Evolutionary conservation across 148 eudicot species (phyloP).

Genomic region (Silene conica): DNA sequence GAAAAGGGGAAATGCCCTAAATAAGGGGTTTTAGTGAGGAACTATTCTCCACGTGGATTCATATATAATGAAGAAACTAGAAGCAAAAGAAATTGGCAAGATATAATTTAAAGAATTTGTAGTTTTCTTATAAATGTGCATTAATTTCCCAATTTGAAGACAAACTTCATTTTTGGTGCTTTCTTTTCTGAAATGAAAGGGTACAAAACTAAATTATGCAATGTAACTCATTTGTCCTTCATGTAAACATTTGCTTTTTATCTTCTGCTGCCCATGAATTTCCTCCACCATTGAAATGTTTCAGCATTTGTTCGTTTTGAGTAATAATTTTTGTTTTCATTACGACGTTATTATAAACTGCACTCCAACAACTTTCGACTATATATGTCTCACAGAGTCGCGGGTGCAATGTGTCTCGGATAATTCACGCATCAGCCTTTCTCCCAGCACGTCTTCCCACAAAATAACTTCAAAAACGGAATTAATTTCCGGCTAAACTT

Average conservation of each 20-base stretch:
- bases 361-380: too few species aligned
- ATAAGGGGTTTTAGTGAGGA: slow-evolving; percentile 3
- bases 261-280: neutral
- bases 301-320: neutral
- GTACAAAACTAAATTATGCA: neutral
- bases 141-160: slow-evolving; percentile 18
- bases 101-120: slow-evolving; percentile 11
- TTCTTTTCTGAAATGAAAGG: slow-evolving; percentile 1
- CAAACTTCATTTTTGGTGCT: slow-evolving; percentile 16
- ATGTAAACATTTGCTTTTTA: neutral
- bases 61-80: slow-evolving; percentile 2
- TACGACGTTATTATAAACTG: too few species aligned
- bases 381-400: too few species aligned
- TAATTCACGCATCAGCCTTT: too few species aligned
- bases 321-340: too few species aligned
- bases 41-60: slow-evolving; percentile 5
- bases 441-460: too few species aligned
- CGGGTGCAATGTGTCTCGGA: too few species aligned
- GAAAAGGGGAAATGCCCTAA: neutral
- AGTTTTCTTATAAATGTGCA: slow-evolving; percentile 13
- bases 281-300: neutral
- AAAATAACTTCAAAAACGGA: too few species aligned
- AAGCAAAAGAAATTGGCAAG: slow-evolving; percentile 15
- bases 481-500: too few species aligned
- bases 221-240: neutral